phyloP scores from a whole-genome alignment of 2,329 filamentous ascomycete genomes.

The Colletotrichum sp. region DNA sequence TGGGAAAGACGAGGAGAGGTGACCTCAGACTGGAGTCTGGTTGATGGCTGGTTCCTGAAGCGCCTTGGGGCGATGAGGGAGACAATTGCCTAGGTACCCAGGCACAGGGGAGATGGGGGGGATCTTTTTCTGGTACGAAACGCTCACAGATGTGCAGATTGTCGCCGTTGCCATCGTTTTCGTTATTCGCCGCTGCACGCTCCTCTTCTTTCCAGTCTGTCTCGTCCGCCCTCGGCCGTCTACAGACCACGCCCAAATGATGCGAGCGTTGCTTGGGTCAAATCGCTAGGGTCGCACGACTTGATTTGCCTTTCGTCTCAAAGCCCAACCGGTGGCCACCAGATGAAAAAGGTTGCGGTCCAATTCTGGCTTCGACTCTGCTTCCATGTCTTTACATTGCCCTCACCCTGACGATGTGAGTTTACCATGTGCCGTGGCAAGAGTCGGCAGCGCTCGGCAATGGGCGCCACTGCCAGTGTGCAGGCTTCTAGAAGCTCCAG shows the following conservation, averaged over 20 bases:
- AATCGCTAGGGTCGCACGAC: not conserved
- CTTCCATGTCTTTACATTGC: not conserved
- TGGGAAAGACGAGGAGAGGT: not conserved
- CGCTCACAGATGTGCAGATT: not conserved
- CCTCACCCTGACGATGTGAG: not conserved
- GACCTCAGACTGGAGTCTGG: not conserved
- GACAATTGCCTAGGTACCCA: not conserved
- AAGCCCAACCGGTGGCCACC: not conserved
- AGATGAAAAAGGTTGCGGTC: not conserved
- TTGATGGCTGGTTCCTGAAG: not conserved
- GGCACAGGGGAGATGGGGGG: not conserved
- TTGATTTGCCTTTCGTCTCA: not conserved
- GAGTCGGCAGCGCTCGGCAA: not conserved
- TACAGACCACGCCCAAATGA: not conserved
- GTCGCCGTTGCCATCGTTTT: not conserved
- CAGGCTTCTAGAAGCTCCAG: not conserved
- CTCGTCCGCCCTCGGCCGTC: not conserved
- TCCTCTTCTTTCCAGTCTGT: not conserved
- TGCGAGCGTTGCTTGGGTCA: not conserved
- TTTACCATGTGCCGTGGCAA: not conserved
- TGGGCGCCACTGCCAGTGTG: not conserved
- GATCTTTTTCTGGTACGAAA: not conserved
- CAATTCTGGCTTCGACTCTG: not conserved
- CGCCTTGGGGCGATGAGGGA: not conserved
- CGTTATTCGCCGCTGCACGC: slow-evolving; percentile 3